phyloP scores from a whole-genome alignment of 495 filamentous ascomycete genomes.

The Friedmanniomyces simplex region DNA sequence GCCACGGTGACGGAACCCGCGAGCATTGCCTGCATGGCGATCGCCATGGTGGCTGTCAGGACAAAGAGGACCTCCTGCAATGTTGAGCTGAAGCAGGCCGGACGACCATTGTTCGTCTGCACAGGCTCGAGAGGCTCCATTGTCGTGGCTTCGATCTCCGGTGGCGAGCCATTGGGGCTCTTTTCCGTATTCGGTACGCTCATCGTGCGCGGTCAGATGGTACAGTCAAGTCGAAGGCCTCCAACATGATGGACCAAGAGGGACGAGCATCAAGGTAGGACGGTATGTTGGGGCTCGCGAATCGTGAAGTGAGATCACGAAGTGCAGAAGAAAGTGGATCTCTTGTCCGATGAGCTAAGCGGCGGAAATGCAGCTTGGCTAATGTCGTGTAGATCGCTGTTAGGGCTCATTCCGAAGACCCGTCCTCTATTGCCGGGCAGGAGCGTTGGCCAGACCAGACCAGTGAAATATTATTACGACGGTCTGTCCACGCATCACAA shows the following conservation, averaged over 20 bases:
- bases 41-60: slow-evolving; percentile 57
- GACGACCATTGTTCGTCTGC: slow-evolving; percentile 31
- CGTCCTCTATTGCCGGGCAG: too few species aligned
- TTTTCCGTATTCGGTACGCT: neutral
- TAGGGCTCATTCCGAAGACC: neutral
- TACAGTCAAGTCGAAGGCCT: neutral
- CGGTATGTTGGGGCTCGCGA: neutral
- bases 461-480: too few species aligned
- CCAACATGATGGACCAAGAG: neutral
- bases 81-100: slow-evolving; percentile 51
- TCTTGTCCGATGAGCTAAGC: neutral
- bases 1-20: slow-evolving; percentile 50
- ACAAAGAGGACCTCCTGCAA: slow-evolving; percentile 58
- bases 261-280: neutral
- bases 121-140: slow-evolving; percentile 5
- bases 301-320: neutral
- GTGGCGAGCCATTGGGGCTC: neutral
- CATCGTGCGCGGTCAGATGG: neutral
- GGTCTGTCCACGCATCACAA: slow-evolving; percentile 33
- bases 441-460: too few species aligned
- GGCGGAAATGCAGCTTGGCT: neutral
- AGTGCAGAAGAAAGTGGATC: neutral
- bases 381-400: neutral
- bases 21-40: slow-evolving; percentile 51
- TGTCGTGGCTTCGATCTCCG: neutral